Evolutionary conservation across 129 eudicot species (phyloP).

Genomic region (Saussurea involucrata): DNA sequence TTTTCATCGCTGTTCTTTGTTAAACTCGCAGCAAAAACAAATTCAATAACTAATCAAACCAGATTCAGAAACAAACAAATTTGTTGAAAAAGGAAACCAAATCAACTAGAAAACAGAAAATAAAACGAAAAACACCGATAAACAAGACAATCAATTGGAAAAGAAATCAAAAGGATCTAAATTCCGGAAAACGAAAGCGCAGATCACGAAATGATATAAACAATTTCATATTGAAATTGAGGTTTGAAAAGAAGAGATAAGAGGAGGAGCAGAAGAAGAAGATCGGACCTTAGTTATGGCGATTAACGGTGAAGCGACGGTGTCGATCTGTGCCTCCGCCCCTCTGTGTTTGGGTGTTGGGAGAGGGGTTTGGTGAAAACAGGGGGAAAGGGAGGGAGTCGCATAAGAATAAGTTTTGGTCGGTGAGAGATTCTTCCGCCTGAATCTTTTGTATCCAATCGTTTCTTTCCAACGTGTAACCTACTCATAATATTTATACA

Average conservation of each 20-base stretch:
- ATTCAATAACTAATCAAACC: neutral
- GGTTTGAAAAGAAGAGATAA: neutral
- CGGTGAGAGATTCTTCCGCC: slow-evolving; percentile 12
- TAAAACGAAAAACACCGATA: neutral
- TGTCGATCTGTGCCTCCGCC: slow-evolving; percentile 22
- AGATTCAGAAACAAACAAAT: neutral
- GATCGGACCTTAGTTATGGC: slow-evolving; percentile 1
- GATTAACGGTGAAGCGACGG: slow-evolving; percentile 16
- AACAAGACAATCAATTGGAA: neutral
- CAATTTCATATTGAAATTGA: neutral
- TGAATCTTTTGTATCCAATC: slow-evolving; percentile 10
- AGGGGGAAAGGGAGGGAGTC: neutral
- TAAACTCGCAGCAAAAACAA: neutral
- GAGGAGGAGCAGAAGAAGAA: neutral
- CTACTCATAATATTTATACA: neutral
- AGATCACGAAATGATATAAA: neutral
- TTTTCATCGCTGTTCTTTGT: neutral
- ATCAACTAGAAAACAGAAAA: neutral
- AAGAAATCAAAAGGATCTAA: neutral
- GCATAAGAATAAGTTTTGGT: neutral
- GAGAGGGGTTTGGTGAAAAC: neutral
- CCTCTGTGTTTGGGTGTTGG: neutral
- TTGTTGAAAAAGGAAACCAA: neutral
- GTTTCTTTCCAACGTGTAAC: slow-evolving; percentile 12
- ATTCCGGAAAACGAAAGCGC: neutral